Evolutionary conservation across 805 yeast species (phyloP).

Genomic region (Starmerella bombi): DNA sequence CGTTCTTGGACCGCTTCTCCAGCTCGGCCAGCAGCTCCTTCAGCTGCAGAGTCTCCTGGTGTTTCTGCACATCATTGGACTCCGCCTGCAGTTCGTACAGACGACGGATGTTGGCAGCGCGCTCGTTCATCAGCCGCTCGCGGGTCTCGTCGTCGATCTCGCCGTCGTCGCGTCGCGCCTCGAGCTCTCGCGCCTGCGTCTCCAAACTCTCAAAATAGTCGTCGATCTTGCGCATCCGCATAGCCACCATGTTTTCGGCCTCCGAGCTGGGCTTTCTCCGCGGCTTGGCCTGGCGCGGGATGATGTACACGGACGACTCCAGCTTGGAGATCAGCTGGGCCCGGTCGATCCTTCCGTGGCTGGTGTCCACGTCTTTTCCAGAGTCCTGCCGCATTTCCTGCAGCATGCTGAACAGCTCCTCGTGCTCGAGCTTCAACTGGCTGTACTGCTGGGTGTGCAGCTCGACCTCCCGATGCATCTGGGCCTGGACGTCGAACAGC

Average conservation of each 20-base stretch:
- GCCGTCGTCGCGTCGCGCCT: constrained; percentile 55
- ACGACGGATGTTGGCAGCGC: constrained; percentile 45
- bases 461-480: constrained; percentile 48
- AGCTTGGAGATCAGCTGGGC: constrained; percentile 24
- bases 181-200: constrained; percentile 38
- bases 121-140: constrained; percentile 7
- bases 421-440: constrained; percentile 40
- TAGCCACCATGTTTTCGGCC: not conserved
- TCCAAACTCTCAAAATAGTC: constrained; percentile 35
- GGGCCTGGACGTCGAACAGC: constrained; percentile 45
- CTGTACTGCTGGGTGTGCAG: constrained; percentile 27
- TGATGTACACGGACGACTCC: constrained; percentile 13
- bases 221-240: constrained; percentile 19
- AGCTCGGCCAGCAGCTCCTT: constrained; percentile 18
- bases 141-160: constrained; percentile 44
- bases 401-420: constrained; percentile 47
- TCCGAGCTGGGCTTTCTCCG: too few relatives aligned
- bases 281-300: not conserved
- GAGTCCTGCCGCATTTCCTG: constrained; percentile 30
- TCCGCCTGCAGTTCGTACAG: constrained; percentile 54
- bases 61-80: constrained; percentile 50
- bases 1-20: constrained; percentile 10
- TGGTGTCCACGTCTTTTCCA: constrained; percentile 7
- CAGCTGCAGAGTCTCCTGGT: constrained; percentile 11
- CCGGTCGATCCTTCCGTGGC: constrained; percentile 26